Base-by-base conservation (phyloP, 2,329 filamentous ascomycete species). In the Ustilaginoidea virens region DNA sequence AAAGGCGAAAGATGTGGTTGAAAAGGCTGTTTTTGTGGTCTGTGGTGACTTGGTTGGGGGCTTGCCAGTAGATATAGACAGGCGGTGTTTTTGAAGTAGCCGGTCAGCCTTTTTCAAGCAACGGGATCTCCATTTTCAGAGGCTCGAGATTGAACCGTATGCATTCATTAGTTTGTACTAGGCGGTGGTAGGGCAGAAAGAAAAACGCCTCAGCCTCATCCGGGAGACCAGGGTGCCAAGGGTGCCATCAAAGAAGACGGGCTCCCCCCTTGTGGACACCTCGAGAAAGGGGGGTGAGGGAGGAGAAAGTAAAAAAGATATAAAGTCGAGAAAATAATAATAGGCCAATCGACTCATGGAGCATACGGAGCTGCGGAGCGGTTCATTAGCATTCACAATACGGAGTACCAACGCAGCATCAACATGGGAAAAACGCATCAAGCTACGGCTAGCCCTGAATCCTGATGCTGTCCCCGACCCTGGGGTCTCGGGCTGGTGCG, bases 131-230 rank as follows among this genome's bases (percentile, higher is more conserved):
- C 33, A n/a, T n/a, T n/a, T 27, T 31, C 17, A 17, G 22, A 30
- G 25, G 26, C 28, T 26, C 26, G 28, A 31, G 24, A 32, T 30
- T 29, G 14, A 18, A 27, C 27, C 30, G n/a, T n/a, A n/a, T n/a
- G n/a, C n/a, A n/a, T n/a, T n/a, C n/a, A n/a, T n/a, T 29, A 25
- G 19, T 17, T 28, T 24, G 13, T 14, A 27, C 32, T 26, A 28
- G 32, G 32, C 32, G 27, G 22, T 33, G n/a, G n/a, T n/a, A 32
- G 30, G 30, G 30, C 30, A 33, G 26, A 29, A 17, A 25, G 23
- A 13, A 22, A 17, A 27, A 17, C 24, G 13, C 27, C 23, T 36
- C 33, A 41, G 34, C 33, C 37, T 40, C 38, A 35, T 37, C 37
- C 28, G 32, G 31, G 33, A 24, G 23, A 28, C 29, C 27, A 26